These are phyloP conservation scores for Globisporangium carolinianum DNA, from an alignment of 352 stramenopile species.

Conservation along the genomic window DNA sequence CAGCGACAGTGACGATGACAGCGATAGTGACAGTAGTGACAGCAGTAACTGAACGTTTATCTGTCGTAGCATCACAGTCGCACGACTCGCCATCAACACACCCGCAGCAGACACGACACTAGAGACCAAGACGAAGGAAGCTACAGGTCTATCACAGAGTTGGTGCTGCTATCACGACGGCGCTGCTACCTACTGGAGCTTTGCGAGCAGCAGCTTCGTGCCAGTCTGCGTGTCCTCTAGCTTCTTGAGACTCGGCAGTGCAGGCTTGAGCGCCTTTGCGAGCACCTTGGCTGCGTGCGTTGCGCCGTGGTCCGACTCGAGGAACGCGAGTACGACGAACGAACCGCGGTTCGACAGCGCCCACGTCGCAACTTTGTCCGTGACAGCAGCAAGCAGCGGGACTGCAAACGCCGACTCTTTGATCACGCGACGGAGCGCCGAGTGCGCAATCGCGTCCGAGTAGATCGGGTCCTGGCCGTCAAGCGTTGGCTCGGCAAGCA, in stretches of 20 bases:
- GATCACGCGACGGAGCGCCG: slow-evolving; percentile 65
- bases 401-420: slow-evolving; percentile 58
- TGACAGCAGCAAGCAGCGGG: slow-evolving; percentile 43
- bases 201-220: slow-evolving; percentile 81
- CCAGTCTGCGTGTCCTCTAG: slow-evolving; percentile 53
- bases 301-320: slow-evolving; percentile 56
- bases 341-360: slow-evolving; percentile 67
- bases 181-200: slow-evolving; percentile 44
- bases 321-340: slow-evolving; percentile 78
- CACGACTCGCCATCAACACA: too few species aligned
- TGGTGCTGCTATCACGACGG: not conserved
- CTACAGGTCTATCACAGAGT: slow-evolving; percentile 13
- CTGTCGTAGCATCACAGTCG: too few species aligned
- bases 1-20: slow-evolving; percentile 8
- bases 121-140: slow-evolving; percentile 13
- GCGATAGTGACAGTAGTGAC: not conserved
- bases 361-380: slow-evolving; percentile 44
- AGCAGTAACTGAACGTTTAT: not conserved
- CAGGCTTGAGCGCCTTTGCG: slow-evolving; percentile 52
- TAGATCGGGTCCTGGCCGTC: slow-evolving; percentile 48
- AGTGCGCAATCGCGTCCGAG: slow-evolving; percentile 68
- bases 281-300: slow-evolving; percentile 44
- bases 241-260: slow-evolving; percentile 51
- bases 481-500: slow-evolving; percentile 30
- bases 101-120: slow-evolving; percentile 1